phyloP scores from a whole-genome alignment of 2,329 filamentous ascomycete species.

The Lachnellula cervina region DNA sequence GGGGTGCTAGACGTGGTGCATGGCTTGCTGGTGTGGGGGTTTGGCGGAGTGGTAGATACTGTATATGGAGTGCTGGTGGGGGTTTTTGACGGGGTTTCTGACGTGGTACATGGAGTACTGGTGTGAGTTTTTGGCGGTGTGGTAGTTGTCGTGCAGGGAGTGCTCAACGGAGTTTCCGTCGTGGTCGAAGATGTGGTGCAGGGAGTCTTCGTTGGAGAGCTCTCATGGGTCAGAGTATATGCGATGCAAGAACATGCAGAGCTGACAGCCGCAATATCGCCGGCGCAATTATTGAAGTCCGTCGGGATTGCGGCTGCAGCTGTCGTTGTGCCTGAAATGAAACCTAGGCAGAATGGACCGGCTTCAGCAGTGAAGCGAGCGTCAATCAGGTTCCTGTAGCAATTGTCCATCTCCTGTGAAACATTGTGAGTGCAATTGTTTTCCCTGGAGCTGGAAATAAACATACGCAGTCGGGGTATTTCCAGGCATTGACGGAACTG shows the following conservation, averaged over 20 bases:
- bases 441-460: background rate
- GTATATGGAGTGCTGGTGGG: background rate
- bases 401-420: slow-evolving; percentile 28
- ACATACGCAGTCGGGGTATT: slow-evolving; percentile 24
- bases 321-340: slow-evolving; percentile 30
- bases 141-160: slow-evolving; percentile 7
- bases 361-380: slow-evolving; percentile 29
- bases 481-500: slow-evolving; percentile 14
- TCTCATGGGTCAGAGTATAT: slow-evolving; percentile 31
- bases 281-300: slow-evolving; percentile 31
- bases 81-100: background rate
- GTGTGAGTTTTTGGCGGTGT: background rate
- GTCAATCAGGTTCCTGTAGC: slow-evolving; percentile 35
- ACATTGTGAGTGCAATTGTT: background rate
- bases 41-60: background rate
- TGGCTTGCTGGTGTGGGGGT: background rate
- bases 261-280: slow-evolving; percentile 18
- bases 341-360: slow-evolving; percentile 32
- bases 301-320: slow-evolving; percentile 27
- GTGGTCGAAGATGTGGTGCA: slow-evolving; percentile 10
- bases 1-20: background rate
- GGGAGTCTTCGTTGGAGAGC: slow-evolving; percentile 11
- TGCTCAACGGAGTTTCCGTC: background rate
- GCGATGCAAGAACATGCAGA: slow-evolving; percentile 38
- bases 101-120: slow-evolving; percentile 2